phyloP scores from a whole-genome alignment of 345 rosid species.

The Mercurialis annua region DNA sequence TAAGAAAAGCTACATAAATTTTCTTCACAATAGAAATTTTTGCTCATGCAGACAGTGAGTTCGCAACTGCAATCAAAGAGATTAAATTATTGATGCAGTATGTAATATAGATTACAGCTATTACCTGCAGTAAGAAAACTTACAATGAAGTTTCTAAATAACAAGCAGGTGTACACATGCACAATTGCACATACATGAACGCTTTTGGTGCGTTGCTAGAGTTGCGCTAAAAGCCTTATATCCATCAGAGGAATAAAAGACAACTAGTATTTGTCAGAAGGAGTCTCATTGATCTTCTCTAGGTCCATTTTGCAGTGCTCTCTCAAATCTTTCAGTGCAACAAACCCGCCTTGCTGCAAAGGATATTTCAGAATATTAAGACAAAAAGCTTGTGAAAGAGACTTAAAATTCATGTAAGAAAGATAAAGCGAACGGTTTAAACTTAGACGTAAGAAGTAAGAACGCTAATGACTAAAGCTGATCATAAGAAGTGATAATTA shows the following conservation, averaged over 20 bases:
- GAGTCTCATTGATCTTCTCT: constrained; percentile 45
- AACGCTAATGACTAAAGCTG: background rate
- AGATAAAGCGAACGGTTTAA: background rate
- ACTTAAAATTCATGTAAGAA: background rate
- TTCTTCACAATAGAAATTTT: background rate
- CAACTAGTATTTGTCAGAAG: constrained; percentile 37
- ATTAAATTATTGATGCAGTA: constrained; percentile 16
- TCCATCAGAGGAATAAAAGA: constrained; percentile 15
- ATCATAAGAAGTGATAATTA: background rate
- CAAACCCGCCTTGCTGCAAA: constrained; percentile 58
- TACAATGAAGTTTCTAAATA: constrained; percentile 8
- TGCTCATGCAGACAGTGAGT: background rate
- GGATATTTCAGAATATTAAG: constrained; percentile 9
- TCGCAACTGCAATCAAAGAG: background rate
- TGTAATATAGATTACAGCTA: constrained; percentile 10
- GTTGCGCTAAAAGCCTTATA: constrained; percentile 18
- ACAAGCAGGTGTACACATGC: background rate
- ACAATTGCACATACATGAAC: no score
- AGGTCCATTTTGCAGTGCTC: constrained; percentile 72
- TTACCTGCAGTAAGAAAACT: constrained; percentile 4
- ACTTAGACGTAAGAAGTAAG: background rate
- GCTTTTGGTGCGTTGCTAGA: no score
- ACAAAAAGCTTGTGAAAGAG: background rate
- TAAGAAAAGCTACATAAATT: background rate
- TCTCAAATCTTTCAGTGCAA: constrained; percentile 54